Evolutionary conservation across 345 rosid species (phyloP), one percentile per base, ranked within the genome.

Genomic region (Salix purpurea): DNA sequence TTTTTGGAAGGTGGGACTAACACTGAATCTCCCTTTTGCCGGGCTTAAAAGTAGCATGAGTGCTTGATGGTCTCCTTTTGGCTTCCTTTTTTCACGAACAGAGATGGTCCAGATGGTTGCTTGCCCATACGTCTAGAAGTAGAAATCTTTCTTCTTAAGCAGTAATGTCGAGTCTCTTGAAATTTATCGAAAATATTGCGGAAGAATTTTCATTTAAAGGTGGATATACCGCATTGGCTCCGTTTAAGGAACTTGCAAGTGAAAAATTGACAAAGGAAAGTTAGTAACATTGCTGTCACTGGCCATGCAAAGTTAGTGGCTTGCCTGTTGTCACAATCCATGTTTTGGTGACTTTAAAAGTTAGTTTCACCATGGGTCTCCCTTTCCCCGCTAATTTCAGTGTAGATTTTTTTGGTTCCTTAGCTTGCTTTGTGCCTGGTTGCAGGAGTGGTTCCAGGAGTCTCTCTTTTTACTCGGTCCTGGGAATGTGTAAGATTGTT

Each of bases 301-400:
- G 66, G 48, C 79, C 74, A 67, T 56, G 75, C 66, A 74, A 80
- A 50, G 39, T 52, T 64, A 71, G 64, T 30, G 78, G 46, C 75
- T 70, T 74, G 19, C n/a, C 13, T 64, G 40, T 21, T 65, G 37
- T 48, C 62, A 13, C 64, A 18, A 62, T 34, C 65, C 21, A 11
- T n/a, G 54, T 52, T 37, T 44, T 58, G 24, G 73, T 65, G 64
- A 65, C 67, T n/a, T 39, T 64, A 13, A n/a, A 56, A 68, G 61
- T 58, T 52, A 64, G 34, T 61, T 26, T 67, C 24, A 54, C 34
- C 70, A 32, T 34, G 30, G 70, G 23, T 67, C 79, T 76, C 26
- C 60, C 9, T 21, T 44, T 67, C 11, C 18, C 12, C 16, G 4
- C 44, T 26, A 26, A 36, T 58, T 76, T 30, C 4, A 4, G 15